Evolutionary conservation across 352 stramenopile species (phyloP), one percentile per base, ranked within the genome.

Genomic region (Globisporangium yorkense): DNA sequence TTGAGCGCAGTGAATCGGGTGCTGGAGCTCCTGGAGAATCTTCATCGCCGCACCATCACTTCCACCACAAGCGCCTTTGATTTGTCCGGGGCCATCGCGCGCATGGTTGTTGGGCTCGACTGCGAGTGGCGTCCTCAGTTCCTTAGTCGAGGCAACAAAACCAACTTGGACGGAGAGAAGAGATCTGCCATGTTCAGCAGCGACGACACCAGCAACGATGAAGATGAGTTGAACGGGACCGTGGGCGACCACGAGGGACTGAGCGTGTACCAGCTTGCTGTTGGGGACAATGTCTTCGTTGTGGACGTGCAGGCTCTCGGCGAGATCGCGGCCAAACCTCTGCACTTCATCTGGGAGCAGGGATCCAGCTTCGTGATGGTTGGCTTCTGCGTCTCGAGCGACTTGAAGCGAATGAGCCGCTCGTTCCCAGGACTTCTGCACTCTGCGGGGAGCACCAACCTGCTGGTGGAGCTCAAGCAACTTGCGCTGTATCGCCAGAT

Each of bases 91-190:
- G 20, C 51, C 16, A 45, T 41, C 48, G 16, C 35, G 18, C 59
- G 64, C 8, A 64, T 75, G 45, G 18, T 87, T 44, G 52, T 88
- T 57, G 78, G 74, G 2, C 67, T 88, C 47, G 79, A 89, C 47
- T 86, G 76, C 62, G 79, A 89, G 41, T 89, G 79, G 76, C 67
- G 76, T 10, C 79, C 79, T 5, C 68, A 85, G 59, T 76, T 77
- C 54, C 16, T 81, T 15, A 54, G 18, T 56, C 33, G 70, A 70
- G 51, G 45, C 66, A 9, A 39, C 57, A 33, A 2, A 10, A 10
- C 31, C 16, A 54, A 18, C n/a, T 18, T 51, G 18, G 45, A 62
- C 51, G 43, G 41, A 45, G 35, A 7, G 33, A 51, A 59, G 33
- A 37, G 9, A 37, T 37, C 33, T 10, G 9, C 33, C 33, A 6